Evolutionary conservation across 805 yeast species (phyloP).

Genomic region (Jamesozyma spencerorum): DNA sequence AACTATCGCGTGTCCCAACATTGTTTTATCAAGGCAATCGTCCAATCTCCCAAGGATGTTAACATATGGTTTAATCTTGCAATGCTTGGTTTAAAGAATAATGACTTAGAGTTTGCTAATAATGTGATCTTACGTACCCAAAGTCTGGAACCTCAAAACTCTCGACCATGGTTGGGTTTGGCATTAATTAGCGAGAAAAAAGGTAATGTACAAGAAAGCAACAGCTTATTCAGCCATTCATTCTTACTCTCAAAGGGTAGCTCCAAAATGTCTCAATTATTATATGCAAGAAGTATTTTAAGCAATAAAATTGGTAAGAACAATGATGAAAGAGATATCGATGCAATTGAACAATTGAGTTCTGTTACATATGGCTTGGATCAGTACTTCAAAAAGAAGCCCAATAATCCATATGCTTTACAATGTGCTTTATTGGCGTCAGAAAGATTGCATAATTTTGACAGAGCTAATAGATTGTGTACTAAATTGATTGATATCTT

Average conservation of each 20-base stretch:
- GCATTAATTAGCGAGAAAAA: constrained; percentile 51
- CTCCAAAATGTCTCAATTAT: constrained; percentile 56
- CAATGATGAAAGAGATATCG: constrained; percentile 45
- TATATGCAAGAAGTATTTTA: constrained; percentile 57
- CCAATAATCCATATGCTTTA: constrained; percentile 49
- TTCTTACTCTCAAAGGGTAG: constrained; percentile 67
- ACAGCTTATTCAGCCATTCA: constrained; percentile 64
- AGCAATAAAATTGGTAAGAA: constrained; percentile 36
- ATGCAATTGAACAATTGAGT: constrained; percentile 54
- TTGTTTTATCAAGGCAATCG: constrained; percentile 75
- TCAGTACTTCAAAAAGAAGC: constrained; percentile 52
- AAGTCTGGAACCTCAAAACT: constrained; percentile 68
- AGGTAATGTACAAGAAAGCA: constrained; percentile 45
- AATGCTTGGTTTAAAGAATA: constrained; percentile 55
- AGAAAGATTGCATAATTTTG: constrained; percentile 64
- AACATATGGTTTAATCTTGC: constrained; percentile 77
- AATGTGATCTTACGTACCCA: constrained; percentile 68
- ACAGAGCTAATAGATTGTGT: constrained; percentile 42
- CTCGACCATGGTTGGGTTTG: constrained; percentile 78
- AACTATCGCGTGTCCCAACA: constrained; percentile 81
- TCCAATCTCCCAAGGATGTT: constrained; percentile 59
- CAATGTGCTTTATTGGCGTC: constrained; percentile 45
- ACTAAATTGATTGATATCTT: constrained; percentile 37
- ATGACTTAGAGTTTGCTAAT: constrained; percentile 64
- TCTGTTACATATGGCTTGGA: constrained; percentile 60